Base-by-base conservation (phyloP, 148 eudicot species). In the Silene uniflora region DNA sequence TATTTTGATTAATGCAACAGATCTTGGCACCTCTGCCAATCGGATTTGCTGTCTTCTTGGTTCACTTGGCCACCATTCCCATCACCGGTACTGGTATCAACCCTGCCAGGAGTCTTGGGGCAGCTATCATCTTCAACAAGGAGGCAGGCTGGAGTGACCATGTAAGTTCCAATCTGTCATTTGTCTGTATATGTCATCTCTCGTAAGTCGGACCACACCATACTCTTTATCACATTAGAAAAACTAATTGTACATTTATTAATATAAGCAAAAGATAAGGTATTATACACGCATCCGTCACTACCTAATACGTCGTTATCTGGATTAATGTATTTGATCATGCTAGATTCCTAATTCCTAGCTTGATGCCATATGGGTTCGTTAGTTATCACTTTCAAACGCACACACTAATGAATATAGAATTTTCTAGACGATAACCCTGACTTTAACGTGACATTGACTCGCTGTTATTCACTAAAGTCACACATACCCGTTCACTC, bases 1-100 rank as follows among this genome's bases (percentile, higher is more conserved):
- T 73, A 2, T 1, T 13, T 18, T 62, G 49, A 27, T 27, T 14
- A 27, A 55, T 70, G 79, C n/a, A 46, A 75, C 81, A 89, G 93
- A 84, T 89, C 44, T 76, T 89, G 85, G 93, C 93, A 10, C 93
- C 93, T 0, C 78, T 88, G 59, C 91, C 91, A 11, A 88, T 88
- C 46, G 91, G 91, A 72, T 88, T 88, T 49, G 91, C 91, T 1
- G 91, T 86, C 58, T 88, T 88, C 80, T 79, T 88, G 85, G 91
- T 88, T 74, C 89, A 88, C 82, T 82, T 88, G 91, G 91, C 91
- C 55, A 86, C 89, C 61, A 88, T 88, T 76, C 91, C 91, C 47
- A 78, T 88, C 16, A 88, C 91, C 7, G 91, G 91, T 18, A 86
- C 89, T 8, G 89, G 91, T 47, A 88, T 88, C 73, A 88, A 88